Percentiles rank a stretch among this genome's conserved stretches.
Evolutionary conservation across 169 alveolate genomes (phyloP).

Genomic region (Perkinsus marinus): DNA sequence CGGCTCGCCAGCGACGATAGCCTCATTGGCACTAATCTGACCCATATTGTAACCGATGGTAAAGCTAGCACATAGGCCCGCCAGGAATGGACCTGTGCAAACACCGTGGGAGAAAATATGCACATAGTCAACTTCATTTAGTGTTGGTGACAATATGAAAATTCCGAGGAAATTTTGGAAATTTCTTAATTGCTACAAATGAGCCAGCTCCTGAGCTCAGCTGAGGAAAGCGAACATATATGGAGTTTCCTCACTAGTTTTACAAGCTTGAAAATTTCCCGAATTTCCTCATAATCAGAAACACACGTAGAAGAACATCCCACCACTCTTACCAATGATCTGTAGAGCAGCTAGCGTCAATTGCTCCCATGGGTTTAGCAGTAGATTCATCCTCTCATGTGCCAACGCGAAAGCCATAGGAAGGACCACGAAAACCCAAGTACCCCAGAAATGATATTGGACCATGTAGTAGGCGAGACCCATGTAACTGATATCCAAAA

Average conservation of each 20-base stretch:
- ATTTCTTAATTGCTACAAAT: no score
- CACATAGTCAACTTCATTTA: no score
- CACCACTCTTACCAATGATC: background rate
- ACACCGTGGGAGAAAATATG: no score
- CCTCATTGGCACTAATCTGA: background rate
- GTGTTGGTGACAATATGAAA: no score
- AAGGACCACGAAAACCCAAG: background rate
- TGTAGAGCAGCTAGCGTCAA: background rate
- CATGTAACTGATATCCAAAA: background rate
- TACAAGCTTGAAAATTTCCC: no score
- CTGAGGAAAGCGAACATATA: no score
- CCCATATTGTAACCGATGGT: background rate
- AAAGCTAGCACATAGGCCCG: background rate
- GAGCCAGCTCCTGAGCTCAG: no score
- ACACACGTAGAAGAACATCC: background rate
- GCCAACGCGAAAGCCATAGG: background rate
- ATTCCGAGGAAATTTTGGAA: no score
- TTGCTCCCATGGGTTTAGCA: background rate
- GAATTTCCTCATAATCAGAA: no score
- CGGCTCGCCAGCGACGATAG: background rate
- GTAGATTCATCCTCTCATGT: background rate
- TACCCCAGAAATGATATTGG: background rate
- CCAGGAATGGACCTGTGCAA: background rate
- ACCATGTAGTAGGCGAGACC: background rate
- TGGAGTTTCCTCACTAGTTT: no score